These are phyloP conservation scores for Begonia loranthoides DNA, from an alignment of 306 rosid species.

Conservation along the genomic window DNA sequence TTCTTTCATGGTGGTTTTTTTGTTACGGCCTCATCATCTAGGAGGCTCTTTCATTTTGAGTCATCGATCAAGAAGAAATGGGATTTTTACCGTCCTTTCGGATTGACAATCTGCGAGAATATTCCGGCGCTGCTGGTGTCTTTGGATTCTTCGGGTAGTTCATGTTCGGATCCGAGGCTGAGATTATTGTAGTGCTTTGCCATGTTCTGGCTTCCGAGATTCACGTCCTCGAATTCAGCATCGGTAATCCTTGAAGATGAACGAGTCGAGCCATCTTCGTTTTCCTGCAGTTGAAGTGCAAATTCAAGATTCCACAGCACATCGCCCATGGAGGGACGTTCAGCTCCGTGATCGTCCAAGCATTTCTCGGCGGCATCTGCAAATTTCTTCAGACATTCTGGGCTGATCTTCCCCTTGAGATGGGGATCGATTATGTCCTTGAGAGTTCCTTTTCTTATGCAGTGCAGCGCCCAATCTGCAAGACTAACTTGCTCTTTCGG, in stretches of 20 bases:
- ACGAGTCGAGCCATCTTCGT: constrained; percentile 9
- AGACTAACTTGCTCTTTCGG: constrained; percentile 44
- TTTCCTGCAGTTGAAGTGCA: constrained; percentile 36
- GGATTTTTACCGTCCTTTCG: constrained; percentile 20
- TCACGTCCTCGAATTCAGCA: constrained; percentile 10
- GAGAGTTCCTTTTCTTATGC: constrained; percentile 26
- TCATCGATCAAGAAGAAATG: background rate
- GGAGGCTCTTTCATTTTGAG: too few species aligned
- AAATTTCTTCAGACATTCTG: constrained; percentile 34
- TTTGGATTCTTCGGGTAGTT: constrained; percentile 7
- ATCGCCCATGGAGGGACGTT: constrained; percentile 36
- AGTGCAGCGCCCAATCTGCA: constrained; percentile 40
- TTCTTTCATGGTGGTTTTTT: background rate
- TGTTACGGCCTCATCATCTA: too few species aligned
- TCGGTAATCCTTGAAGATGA: constrained; percentile 1
- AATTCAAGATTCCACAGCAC: constrained; percentile 43
- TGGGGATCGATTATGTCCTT: constrained; percentile 33
- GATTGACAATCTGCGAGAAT: constrained; percentile 39
- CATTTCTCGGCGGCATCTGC: constrained; percentile 44
- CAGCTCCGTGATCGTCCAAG: constrained; percentile 26
- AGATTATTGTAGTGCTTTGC: constrained; percentile 30
- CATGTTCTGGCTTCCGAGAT: constrained; percentile 10
- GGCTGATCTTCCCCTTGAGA: constrained; percentile 31
- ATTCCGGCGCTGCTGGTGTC: constrained; percentile 13
- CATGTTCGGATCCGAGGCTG: constrained; percentile 31